Conservation (phyloP, 352 stramenopile genomes). For the Phytophthora cajani region DNA sequence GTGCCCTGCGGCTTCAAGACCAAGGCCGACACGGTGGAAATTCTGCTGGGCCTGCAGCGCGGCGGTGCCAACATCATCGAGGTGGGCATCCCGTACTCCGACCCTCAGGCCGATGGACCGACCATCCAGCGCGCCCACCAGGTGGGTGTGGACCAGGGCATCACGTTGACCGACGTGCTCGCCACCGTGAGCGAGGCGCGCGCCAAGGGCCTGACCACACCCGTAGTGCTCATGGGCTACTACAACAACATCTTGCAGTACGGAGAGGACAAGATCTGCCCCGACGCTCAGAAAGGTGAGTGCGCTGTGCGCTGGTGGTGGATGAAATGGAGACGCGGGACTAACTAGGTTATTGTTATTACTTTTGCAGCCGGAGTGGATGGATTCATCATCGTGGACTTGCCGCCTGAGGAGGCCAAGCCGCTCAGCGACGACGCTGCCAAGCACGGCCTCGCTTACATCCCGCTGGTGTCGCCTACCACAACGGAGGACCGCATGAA, state of each 20-base stretch:
- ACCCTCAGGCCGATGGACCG: constrained; percentile 98
- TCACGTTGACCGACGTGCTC: constrained; percentile 94
- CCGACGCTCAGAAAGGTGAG: constrained; percentile 74
- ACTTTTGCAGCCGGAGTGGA: constrained; percentile 84
- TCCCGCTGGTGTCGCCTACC: constrained; percentile 97
- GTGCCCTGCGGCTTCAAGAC: constrained; percentile 96
- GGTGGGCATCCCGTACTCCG: constrained; percentile 97
- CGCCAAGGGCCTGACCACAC: constrained; percentile 90
- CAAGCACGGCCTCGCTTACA: constrained; percentile 93
- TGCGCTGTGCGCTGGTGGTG: constrained; percentile 9
- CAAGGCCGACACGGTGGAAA: constrained; percentile 94
- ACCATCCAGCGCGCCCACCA: constrained; percentile 97
- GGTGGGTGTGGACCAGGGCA: constrained; percentile 95
- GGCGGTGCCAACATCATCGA: constrained; percentile 97
- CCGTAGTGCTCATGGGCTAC: constrained; percentile 99
- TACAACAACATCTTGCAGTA: constrained; percentile 99
- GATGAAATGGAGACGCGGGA: neutral
- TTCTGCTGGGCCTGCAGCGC: constrained; percentile 96
- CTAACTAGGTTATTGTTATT: constrained; percentile 4
- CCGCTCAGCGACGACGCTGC: constrained; percentile 91
- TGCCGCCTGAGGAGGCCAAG: constrained; percentile 95
- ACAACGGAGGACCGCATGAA: constrained; percentile 95
- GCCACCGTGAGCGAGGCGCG: constrained; percentile 93
- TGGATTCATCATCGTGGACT: constrained; percentile 98
- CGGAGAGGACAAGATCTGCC: constrained; percentile 92